Evolutionary conservation across 2,329 filamentous ascomycete genomes (phyloP), one percentile per base, ranked within the genome.

Genomic region (Eutypella sp.): DNA sequence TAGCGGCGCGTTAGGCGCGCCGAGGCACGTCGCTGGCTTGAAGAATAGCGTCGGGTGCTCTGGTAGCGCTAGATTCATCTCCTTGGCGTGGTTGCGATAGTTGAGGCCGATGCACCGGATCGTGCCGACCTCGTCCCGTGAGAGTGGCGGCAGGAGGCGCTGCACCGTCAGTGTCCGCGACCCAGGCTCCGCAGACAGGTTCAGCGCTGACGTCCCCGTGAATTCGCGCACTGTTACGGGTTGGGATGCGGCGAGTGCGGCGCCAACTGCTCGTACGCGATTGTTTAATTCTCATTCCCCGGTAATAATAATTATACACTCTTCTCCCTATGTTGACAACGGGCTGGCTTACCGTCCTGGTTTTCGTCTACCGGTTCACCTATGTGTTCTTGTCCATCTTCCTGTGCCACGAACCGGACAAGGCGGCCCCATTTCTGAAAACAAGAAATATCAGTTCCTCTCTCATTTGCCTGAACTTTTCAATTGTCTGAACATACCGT

Each of bases 81-180:
- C 47, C 8, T 23, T 16, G 22, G 73, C 74, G 50, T 76, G 74
- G 18, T 69, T 68, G 40, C 63, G 66, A 58, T 77, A 76, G 18
- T 49, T 49, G 9, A 49, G 40, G 10, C 47, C 47, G 16, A 47
- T 29, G 41, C 47, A 50, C 20, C 45, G 41, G 24, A 50, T 50
- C 2, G 44, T 45, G 7, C 45, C 47, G n/a, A 47, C 45, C 31
- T 47, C 47, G 23, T 10, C 16, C 2, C 23, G 37, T 15, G 40
- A 40, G 15, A 49, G 23, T 13, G 47, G 47, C 11, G 47, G 23
- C 15, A 49, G 44, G 9, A 49, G 44, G 25, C 29, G 29, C 24
- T 10, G 9, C 16, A 48, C 22, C 23, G 47, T 46, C 9, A 18
- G 42, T 18, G 31, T 42, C 5, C 22, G 11, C 9, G 39, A 22